Evolutionary conservation across 75 land plant genomes (phyloP).

Genomic region (Isoetes taiwanensis): DNA sequence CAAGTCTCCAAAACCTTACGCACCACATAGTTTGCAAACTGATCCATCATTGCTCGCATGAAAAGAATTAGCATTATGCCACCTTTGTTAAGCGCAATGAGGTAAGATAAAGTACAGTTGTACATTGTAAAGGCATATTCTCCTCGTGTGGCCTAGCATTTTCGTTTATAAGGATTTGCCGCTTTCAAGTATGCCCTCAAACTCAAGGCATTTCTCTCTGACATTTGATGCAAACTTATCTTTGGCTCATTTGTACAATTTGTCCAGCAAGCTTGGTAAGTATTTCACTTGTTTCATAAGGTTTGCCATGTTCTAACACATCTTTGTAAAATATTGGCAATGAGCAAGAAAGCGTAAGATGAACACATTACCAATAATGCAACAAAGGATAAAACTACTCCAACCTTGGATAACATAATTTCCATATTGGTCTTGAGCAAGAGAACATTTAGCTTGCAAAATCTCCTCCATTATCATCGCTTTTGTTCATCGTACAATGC

Average conservation of each 20-base stretch:
- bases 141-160: slow-evolving; percentile 51
- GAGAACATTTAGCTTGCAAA: slow-evolving; percentile 37
- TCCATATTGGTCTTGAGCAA: slow-evolving; percentile 60
- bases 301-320: slow-evolving; percentile 56
- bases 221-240: slow-evolving; percentile 67
- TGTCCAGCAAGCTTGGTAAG: slow-evolving; percentile 45
- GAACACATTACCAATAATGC: not conserved
- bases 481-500: slow-evolving; percentile 51
- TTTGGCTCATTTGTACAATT: slow-evolving; percentile 59
- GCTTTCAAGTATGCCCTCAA: slow-evolving; percentile 47
- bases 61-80: not conserved
- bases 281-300: slow-evolving; percentile 37
- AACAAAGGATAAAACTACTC: not conserved
- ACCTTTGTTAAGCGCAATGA: not conserved
- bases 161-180: slow-evolving; percentile 36
- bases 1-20: slow-evolving; percentile 52
- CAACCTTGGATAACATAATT: slow-evolving; percentile 56
- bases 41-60: slow-evolving; percentile 48
- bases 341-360: not conserved
- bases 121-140: slow-evolving; percentile 52
- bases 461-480: slow-evolving; percentile 69
- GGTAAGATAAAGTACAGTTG: too few relatives aligned
- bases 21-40: slow-evolving; percentile 53
- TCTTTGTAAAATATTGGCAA: slow-evolving; percentile 16
- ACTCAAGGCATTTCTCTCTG: slow-evolving; percentile 42